Conservation (phyloP, 106 monocot genomes). For the Dendrobium huoshanense region DNA sequence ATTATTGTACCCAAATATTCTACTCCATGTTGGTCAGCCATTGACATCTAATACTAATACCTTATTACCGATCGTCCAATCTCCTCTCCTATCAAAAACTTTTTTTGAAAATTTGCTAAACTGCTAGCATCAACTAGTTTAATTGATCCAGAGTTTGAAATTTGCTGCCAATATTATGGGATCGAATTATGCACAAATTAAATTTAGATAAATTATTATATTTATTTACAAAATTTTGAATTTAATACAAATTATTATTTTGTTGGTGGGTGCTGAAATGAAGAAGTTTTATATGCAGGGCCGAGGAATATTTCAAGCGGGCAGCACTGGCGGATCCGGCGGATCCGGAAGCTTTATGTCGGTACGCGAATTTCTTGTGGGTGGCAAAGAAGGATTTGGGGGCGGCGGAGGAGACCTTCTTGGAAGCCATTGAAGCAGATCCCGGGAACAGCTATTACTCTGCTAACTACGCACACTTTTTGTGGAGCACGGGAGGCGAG, state of each 20-base stretch:
- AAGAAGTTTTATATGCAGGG: slow-evolving; percentile 20
- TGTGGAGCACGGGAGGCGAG: slow-evolving; percentile 91
- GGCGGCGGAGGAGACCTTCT: slow-evolving; percentile 69
- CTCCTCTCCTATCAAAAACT: too few relatives aligned
- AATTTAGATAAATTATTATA: too few relatives aligned
- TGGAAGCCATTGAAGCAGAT: slow-evolving; percentile 70
- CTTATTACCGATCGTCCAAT: too few relatives aligned
- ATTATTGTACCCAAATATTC: too few relatives aligned
- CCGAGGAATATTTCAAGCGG: slow-evolving; percentile 75
- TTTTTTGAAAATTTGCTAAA: too few relatives aligned
- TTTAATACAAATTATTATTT: neutral
- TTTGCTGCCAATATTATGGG: too few relatives aligned
- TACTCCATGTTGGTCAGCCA: too few relatives aligned
- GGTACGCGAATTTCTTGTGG: slow-evolving; percentile 87
- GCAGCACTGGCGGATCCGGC: slow-evolving; percentile 38
- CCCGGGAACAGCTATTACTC: slow-evolving; percentile 51
- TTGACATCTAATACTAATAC: too few relatives aligned
- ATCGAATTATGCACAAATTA: too few relatives aligned
- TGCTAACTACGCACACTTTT: slow-evolving; percentile 75
- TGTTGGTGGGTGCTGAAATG: neutral
- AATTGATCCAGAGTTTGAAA: too few relatives aligned
- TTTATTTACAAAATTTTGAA: too few relatives aligned
- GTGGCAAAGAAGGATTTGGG: slow-evolving; percentile 44
- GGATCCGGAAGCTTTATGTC: slow-evolving; percentile 57
- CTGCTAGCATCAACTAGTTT: too few relatives aligned